Conservation (phyloP, 2,329 filamentous ascomycete species). For the Penicillium griseofulvum region DNA sequence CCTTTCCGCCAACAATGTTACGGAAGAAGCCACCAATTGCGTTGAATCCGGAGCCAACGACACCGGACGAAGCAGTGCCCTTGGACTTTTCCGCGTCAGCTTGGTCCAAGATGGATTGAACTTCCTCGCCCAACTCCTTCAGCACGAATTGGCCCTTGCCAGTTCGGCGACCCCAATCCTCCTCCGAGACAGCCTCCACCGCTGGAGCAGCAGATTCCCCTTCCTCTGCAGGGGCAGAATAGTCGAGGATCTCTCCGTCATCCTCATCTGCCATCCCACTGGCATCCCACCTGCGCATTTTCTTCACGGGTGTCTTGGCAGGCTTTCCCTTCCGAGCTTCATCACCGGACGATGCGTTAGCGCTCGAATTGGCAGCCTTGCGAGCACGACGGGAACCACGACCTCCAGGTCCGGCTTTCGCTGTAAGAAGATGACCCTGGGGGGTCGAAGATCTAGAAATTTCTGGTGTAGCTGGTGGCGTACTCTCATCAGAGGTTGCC, state of each 20-base stretch:
- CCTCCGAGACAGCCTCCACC: conserved; percentile 71
- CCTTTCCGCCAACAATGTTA: conserved; percentile 93
- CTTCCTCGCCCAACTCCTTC: conserved; percentile 89
- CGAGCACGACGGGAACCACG: conserved; percentile 80
- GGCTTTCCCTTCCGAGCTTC: conserved; percentile 64
- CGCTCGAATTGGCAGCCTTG: conserved; percentile 58
- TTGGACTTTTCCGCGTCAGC: conserved; percentile 66
- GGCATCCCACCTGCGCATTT: conserved; percentile 87
- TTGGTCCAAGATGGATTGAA: conserved; percentile 80
- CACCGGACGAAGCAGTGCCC: conserved; percentile 52
- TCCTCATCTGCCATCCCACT: conserved; percentile 85
- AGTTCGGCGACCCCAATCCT: conserved; percentile 80
- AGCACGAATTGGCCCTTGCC: conserved; percentile 89
- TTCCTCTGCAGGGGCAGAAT: conserved; percentile 66
- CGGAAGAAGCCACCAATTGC: conserved; percentile 86
- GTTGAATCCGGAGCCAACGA: conserved; percentile 76
- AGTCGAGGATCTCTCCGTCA: conserved; percentile 77
- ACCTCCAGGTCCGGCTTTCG: conserved; percentile 69
- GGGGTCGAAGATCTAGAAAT: conserved; percentile 79
- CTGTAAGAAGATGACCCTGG: conserved; percentile 65
- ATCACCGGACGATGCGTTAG: conserved; percentile 71
- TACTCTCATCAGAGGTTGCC: conserved; percentile 63
- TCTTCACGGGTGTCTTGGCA: conserved; percentile 62
- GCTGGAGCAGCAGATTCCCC: conserved; percentile 56
- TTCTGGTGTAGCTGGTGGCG: conserved; percentile 68